These are phyloP conservation scores for Datisca glomerata DNA, from an alignment of 306 rosid genomes.

Conservation along the genomic window DNA sequence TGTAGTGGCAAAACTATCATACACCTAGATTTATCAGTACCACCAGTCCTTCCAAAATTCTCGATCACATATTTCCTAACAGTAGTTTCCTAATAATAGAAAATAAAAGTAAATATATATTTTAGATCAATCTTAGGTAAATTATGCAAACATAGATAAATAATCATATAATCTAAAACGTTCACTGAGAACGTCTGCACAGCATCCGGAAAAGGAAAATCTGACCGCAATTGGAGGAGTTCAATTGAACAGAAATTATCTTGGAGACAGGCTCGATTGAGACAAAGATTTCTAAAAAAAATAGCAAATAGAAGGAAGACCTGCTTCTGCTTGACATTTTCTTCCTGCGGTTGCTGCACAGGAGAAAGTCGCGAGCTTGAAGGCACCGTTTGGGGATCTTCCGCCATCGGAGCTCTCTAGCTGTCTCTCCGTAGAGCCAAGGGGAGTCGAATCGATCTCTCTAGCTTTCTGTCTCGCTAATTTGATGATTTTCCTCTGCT, in stretches of 20 bases:
- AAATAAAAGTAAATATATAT: no score
- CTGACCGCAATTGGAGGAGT: not conserved
- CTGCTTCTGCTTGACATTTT: constrained; percentile 29
- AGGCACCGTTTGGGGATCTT: constrained; percentile 29
- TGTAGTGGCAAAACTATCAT: no score
- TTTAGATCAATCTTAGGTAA: not conserved
- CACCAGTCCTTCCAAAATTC: no score
- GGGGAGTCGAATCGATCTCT: not conserved
- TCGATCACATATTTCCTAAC: no score
- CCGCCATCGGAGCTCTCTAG: constrained; percentile 34
- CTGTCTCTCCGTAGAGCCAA: not conserved
- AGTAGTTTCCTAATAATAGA: no score
- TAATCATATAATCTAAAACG: no score
- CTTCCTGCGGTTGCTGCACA: constrained; percentile 23
- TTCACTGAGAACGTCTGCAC: no score
- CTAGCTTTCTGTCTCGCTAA: not conserved
- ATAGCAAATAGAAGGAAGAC: constrained; percentile 14
- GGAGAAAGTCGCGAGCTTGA: constrained; percentile 22
- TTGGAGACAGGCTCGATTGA: not conserved
- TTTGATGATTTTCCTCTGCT: not conserved
- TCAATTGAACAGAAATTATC: not conserved
- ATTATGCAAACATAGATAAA: not conserved
- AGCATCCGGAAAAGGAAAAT: no score
- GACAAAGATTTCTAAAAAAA: not conserved
- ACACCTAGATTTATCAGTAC: no score